Evolutionary conservation across 2,329 filamentous ascomycete species (phyloP).

Genomic region (Rasamsonia emersonii): DNA sequence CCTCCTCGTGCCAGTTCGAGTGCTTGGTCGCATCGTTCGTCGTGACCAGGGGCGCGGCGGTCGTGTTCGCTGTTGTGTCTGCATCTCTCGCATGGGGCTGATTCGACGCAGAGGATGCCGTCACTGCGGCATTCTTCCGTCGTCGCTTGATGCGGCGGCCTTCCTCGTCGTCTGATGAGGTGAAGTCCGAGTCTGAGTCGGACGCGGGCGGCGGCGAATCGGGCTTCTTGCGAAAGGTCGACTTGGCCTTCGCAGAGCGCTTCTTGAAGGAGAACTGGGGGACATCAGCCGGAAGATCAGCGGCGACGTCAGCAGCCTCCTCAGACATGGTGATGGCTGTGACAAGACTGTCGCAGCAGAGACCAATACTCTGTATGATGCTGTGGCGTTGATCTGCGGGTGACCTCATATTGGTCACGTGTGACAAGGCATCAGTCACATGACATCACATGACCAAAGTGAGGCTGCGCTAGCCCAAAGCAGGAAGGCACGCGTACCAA

Average conservation of each 20-base stretch:
- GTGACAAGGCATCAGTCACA: no score
- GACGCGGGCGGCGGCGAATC: conserved; percentile 62
- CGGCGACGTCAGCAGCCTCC: conserved; percentile 7
- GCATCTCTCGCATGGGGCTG: conserved; percentile 35
- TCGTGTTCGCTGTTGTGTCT: conserved; percentile 53
- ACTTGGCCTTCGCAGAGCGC: conserved; percentile 65
- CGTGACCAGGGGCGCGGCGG: conserved; percentile 52
- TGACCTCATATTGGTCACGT: no score
- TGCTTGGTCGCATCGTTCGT: conserved; percentile 84
- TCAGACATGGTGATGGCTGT: conserved; percentile 20
- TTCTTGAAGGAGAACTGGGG: conserved; percentile 64
- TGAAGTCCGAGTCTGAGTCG: conserved; percentile 52
- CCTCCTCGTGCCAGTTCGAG: conserved; percentile 77
- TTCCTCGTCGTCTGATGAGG: conserved; percentile 66
- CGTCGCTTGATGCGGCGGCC: conserved; percentile 72
- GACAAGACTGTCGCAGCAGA: not conserved
- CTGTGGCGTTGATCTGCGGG: no score
- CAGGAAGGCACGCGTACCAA: no score
- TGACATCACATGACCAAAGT: no score
- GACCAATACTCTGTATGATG: no score
- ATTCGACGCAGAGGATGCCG: conserved; percentile 47
- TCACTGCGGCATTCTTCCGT: conserved; percentile 61
- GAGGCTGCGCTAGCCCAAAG: no score
- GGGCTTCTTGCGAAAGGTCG: conserved; percentile 70
- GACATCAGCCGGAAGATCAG: conserved; percentile 13